phyloP scores from a whole-genome alignment of 257 asterid genomes.

The Solanum neorickii region DNA sequence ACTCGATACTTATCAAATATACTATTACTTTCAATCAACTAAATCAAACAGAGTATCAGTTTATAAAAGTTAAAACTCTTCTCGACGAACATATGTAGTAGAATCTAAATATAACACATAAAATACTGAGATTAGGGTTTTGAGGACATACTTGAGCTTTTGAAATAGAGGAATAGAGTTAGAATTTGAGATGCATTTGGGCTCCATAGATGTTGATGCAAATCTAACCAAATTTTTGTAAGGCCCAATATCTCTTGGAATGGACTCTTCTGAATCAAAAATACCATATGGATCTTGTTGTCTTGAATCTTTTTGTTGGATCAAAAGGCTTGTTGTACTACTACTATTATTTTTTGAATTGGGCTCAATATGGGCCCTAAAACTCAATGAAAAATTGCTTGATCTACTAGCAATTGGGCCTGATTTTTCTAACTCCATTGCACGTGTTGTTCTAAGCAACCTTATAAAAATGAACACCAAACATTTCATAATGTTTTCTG shows the following conservation, averaged over 20 bases:
- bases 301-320: constrained; percentile 49
- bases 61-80: neutral
- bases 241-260: constrained; percentile 70
- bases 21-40: too few relatives aligned
- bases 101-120: neutral
- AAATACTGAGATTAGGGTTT: neutral
- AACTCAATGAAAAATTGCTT: constrained; percentile 52
- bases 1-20: neutral
- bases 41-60: too few relatives aligned
- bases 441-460: constrained; percentile 60
- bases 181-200: constrained; percentile 55
- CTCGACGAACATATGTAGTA: too few relatives aligned
- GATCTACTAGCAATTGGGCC: constrained; percentile 65
- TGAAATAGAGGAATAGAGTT: constrained; percentile 53
- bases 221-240: constrained; percentile 71
- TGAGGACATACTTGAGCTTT: constrained; percentile 47
- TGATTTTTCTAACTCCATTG: constrained; percentile 69
- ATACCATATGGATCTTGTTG: constrained; percentile 94
- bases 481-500: constrained; percentile 85
- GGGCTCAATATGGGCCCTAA: constrained; percentile 48
- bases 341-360: neutral
- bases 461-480: constrained; percentile 60
- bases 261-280: constrained; percentile 56
- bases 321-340: constrained; percentile 3
- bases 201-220: constrained; percentile 55